Conservation (phyloP, 139 green algal genomes). For the Pedinophyceae sp. region DNA sequence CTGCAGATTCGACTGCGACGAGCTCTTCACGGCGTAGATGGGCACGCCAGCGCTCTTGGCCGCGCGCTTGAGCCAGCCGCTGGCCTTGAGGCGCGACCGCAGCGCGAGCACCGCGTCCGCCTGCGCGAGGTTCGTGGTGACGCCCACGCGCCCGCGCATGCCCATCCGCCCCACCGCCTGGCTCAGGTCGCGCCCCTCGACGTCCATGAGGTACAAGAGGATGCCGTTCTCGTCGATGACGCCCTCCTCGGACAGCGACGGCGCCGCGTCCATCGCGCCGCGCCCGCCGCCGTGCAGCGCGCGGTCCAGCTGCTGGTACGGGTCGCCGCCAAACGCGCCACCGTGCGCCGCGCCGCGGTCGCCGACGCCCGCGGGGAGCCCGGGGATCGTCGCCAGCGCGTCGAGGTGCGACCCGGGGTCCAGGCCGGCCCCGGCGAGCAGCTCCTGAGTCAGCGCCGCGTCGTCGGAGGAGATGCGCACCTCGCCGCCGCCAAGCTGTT, state of each 20-base stretch:
- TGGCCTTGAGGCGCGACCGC: conserved; percentile 19
- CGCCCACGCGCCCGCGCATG: conserved; percentile 18
- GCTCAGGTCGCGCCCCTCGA: conserved; percentile 25
- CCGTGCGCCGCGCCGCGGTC: too few species aligned
- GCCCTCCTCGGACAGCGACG: conserved; percentile 4
- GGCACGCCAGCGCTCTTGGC: conserved; percentile 23
- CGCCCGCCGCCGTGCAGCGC: conserved; percentile 16
- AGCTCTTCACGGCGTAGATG: conserved; percentile 44
- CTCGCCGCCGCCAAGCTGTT: too few species aligned
- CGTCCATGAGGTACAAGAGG: conserved; percentile 17
- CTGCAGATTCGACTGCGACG: conserved; percentile 21
- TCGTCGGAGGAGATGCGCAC: too few species aligned
- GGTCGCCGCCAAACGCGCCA: too few species aligned
- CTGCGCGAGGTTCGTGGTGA: conserved; percentile 13
- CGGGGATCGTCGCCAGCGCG: too few species aligned
- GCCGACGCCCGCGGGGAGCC: too few species aligned
- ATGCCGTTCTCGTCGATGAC: conserved; percentile 5
- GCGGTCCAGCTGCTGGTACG: too few species aligned
- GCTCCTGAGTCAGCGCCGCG: too few species aligned
- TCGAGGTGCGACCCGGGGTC: too few species aligned
- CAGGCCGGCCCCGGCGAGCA: too few species aligned
- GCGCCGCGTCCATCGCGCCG: conserved; percentile 4
- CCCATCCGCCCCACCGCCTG: conserved; percentile 24
- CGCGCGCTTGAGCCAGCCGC: conserved; percentile 2
- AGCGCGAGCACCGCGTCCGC: conserved; percentile 49